Percentiles rank a stretch among this genome's conserved stretches.
These are phyloP conservation scores for Pyrenophora teres DNA, from an alignment of 2,329 filamentous ascomycete species.

Conservation along the genomic window DNA sequence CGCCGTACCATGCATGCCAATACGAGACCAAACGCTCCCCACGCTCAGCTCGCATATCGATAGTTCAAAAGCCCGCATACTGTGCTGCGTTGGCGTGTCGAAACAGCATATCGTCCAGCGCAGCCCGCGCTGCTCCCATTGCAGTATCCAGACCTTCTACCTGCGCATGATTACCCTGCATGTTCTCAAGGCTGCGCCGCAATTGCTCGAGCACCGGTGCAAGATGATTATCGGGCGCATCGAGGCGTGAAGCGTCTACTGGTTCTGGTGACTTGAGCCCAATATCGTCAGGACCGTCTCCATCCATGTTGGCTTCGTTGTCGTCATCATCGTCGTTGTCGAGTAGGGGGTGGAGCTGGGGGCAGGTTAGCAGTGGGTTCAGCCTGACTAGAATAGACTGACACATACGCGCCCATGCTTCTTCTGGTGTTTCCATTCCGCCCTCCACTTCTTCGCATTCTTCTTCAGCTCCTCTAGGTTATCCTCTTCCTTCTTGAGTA, in stretches of 20 bases:
- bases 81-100: slow-evolving; percentile 37
- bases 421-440: slow-evolving; percentile 39
- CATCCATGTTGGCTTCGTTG: slow-evolving; percentile 9
- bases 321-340: slow-evolving; percentile 23
- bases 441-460: slow-evolving; percentile 36
- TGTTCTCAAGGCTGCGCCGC: slow-evolving; percentile 45
- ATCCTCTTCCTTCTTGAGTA: slow-evolving; percentile 36
- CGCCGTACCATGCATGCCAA: slow-evolving; percentile 27
- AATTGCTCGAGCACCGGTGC: slow-evolving; percentile 45
- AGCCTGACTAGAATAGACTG: slow-evolving; percentile 9
- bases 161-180: slow-evolving; percentile 47
- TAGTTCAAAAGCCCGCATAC: slow-evolving; percentile 40
- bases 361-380: slow-evolving; percentile 21
- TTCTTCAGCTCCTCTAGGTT: slow-evolving; percentile 36
- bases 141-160: slow-evolving; percentile 43
- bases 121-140: slow-evolving; percentile 35
- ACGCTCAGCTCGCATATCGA: slow-evolving; percentile 33
- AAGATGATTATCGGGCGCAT: slow-evolving; percentile 39
- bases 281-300: slow-evolving; percentile 42
- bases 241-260: slow-evolving; percentile 28
- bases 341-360: slow-evolving; percentile 45
- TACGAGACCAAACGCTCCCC: slow-evolving; percentile 21
- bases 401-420: slow-evolving; percentile 35
- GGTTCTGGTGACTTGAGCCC: slow-evolving; percentile 26
- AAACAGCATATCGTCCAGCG: slow-evolving; percentile 45